These are phyloP conservation scores for Neurospora sp. DNA, from an alignment of 495 filamentous ascomycete species.

Conservation along the genomic window DNA sequence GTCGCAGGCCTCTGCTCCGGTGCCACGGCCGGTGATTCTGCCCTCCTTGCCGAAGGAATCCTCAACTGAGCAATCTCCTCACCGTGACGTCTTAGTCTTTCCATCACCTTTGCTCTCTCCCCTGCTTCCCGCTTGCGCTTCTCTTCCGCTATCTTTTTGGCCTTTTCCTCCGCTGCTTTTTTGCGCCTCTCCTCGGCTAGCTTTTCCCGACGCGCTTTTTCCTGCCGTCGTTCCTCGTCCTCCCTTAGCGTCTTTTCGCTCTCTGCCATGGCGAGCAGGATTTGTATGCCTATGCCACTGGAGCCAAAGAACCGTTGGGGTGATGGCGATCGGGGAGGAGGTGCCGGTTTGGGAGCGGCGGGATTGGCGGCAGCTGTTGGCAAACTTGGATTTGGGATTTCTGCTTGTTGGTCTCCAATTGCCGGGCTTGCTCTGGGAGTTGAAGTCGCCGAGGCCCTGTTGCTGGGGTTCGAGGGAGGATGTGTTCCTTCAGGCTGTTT, in stretches of 20 bases:
- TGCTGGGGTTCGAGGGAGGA: neutral
- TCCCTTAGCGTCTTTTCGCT: conserved; percentile 4
- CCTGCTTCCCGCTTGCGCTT: neutral
- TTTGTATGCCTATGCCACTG: conserved; percentile 2
- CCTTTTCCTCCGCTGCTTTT: neutral
- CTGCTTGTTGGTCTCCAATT: neutral
- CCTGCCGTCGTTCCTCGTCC: conserved; percentile 5
- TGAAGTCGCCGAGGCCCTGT: too few species aligned
- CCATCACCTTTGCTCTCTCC: neutral
- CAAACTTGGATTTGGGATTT: neutral
- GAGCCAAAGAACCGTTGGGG: conserved; percentile 9
- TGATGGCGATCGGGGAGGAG: neutral
- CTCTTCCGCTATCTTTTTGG: neutral
- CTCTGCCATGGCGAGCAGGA: neutral
- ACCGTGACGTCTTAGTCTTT: neutral
- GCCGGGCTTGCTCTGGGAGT: neutral
- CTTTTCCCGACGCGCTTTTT: neutral
- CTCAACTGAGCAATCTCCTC: neutral
- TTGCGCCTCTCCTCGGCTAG: neutral
- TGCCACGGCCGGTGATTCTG: neutral
- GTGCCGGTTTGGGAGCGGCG: neutral
- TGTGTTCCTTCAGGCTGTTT: neutral
- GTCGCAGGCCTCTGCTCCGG: neutral
- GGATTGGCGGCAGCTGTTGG: neutral
- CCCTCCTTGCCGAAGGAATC: neutral